Conservation (phyloP, 495 filamentous ascomycete genomes). For the Aspergillus ellipticus region DNA sequence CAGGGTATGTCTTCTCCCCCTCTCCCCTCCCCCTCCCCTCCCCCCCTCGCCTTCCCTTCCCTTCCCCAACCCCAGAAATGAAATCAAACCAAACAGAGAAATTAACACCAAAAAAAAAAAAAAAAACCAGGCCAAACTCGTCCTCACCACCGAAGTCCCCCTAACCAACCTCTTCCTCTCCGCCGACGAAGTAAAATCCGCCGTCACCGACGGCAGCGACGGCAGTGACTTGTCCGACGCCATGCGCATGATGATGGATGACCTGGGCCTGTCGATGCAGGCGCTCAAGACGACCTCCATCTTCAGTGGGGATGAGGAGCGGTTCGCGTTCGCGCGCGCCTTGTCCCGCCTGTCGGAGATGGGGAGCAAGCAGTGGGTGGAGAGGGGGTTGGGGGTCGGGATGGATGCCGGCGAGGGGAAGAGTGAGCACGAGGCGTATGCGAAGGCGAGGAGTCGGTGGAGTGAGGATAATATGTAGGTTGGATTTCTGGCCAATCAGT, state of each 20-base stretch:
- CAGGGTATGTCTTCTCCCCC: slow-evolving; percentile 40
- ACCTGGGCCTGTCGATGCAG: slow-evolving; percentile 80
- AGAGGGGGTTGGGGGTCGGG: slow-evolving; percentile 77
- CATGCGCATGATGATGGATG: slow-evolving; percentile 92
- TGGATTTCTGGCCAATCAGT: background rate
- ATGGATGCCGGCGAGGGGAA: slow-evolving; percentile 55
- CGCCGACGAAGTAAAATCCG: slow-evolving; percentile 62
- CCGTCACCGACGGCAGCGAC: slow-evolving; percentile 33
- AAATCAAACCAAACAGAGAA: too few species aligned
- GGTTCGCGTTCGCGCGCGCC: slow-evolving; percentile 91
- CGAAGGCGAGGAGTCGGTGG: slow-evolving; percentile 62
- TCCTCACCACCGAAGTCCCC: slow-evolving; percentile 83
- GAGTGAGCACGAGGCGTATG: slow-evolving; percentile 60
- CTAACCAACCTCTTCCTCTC: slow-evolving; percentile 85
- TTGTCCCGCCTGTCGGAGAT: slow-evolving; percentile 83
- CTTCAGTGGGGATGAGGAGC: slow-evolving; percentile 93
- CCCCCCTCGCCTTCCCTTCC: background rate
- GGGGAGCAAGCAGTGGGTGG: slow-evolving; percentile 93
- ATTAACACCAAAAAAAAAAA: too few species aligned
- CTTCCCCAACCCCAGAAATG: too few species aligned
- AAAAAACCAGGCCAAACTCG: slow-evolving; percentile 79
- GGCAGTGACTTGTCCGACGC: slow-evolving; percentile 67
- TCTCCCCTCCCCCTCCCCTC: background rate
- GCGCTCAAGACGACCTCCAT: slow-evolving; percentile 81
- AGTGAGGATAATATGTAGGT: slow-evolving; percentile 69